Evolutionary conservation across 192 early-diverging fungal genomes (phyloP), one percentile per base, ranked within the genome.

Genomic region (Coemansia furcata): DNA sequence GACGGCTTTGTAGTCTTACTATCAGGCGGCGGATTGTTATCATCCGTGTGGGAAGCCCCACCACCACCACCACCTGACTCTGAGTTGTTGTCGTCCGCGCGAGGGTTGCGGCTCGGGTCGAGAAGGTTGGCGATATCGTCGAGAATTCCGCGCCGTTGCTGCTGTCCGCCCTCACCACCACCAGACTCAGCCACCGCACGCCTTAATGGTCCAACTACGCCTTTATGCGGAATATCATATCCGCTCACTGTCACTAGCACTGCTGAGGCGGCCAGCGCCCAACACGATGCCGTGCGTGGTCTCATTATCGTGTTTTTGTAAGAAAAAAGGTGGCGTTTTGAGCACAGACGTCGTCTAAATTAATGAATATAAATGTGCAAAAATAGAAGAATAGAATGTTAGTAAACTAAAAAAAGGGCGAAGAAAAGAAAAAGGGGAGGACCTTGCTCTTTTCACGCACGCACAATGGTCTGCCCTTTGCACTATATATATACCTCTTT

Each of bases 221-320:
- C 19, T 23, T 62, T 42, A 39, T 42, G n/a, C 36, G 36, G 36
- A 62, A 42, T 42, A 42, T 40, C 37, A 21, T 19, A 23, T n/a
- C 23, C 33, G 11, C n/a, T 29, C 23, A 14, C 49, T 11, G 26
- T 11, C 33, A 52, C 26, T 38, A 40, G 42, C 61, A 68, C 44
- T 17, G 63, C 50, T 15, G 66, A 33, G 69, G 69, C 66, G 14
- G 69, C 75, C 75, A 77, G 69, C 69, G 62, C 69, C 75, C 65
- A 64, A 62, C 65, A 67, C 46, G 59, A 49, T 36, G 68, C 52
- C 35, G 46, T 63, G 62, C 58, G 37, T 65, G 61, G 32, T 60
- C 60, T 59, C 58, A 67, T 66, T n/a, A 26, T 7, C 43, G 11
- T 29, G 36, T 67, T 58, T 60, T 60, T 19, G 33, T 8, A 52